Conservation (phyloP, 1,139 yeast genomes). For the Schwanniomyces etchellsii region DNA sequence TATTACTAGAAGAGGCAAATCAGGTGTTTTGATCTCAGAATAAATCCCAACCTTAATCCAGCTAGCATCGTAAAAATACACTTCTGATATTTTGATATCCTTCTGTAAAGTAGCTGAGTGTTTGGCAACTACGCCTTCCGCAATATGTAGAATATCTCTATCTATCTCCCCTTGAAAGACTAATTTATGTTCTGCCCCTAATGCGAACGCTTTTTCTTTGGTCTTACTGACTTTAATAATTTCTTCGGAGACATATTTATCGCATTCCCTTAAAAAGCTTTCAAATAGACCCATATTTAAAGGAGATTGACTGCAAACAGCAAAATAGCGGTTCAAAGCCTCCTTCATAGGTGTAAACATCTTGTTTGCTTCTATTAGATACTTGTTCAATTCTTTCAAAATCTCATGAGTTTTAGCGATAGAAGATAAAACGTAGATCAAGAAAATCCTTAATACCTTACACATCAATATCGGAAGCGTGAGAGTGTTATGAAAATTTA, state of each 20-base stretch:
- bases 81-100: slow-evolving; percentile 39
- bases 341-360: slow-evolving; percentile 50
- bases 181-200: slow-evolving; percentile 58
- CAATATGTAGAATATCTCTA: slow-evolving; percentile 31
- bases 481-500: slow-evolving; percentile 27
- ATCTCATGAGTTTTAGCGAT: slow-evolving; percentile 64
- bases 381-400: slow-evolving; percentile 39
- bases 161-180: slow-evolving; percentile 61
- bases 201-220: slow-evolving; percentile 27
- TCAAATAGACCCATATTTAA: slow-evolving; percentile 59
- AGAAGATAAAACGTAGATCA: slow-evolving; percentile 66
- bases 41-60: slow-evolving; percentile 56
- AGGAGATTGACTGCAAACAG: slow-evolving; percentile 50
- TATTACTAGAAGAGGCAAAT: slow-evolving; percentile 5
- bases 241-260: slow-evolving; percentile 29
- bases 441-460: slow-evolving; percentile 64
- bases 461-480: slow-evolving; percentile 54
- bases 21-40: not conserved
- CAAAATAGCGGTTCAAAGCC: slow-evolving; percentile 48
- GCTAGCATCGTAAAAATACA: slow-evolving; percentile 62
- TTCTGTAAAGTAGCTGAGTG: slow-evolving; percentile 28
- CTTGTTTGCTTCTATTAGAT: slow-evolving; percentile 36
- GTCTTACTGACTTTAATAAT: slow-evolving; percentile 13
- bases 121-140: slow-evolving; percentile 26
- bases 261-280: slow-evolving; percentile 50